Evolutionary conservation across 208 protist genomes (phyloP), one percentile per base, ranked within the genome.

Genomic region (Trypanosomatidae sp.): DNA sequence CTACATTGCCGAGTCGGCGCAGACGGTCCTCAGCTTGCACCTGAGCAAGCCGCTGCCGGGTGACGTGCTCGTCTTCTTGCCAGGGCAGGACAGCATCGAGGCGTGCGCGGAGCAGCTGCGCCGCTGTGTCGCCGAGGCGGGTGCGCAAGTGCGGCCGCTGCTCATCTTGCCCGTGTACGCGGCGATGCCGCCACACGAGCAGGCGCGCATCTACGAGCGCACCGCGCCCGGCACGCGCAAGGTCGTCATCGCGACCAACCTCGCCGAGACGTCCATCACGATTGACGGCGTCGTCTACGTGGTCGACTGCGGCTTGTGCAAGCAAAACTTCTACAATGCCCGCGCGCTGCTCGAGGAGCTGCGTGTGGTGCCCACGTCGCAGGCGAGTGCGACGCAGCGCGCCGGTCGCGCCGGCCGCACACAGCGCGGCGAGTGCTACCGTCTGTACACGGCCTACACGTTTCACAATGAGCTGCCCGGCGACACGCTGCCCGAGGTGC

Each of bases 51-150:
- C 71, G 19, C 61, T 82, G 1, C 75, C 73, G 1, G 98, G 99
- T 28, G 98, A 99, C 70, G 98, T 99, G 37, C 86, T 99, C 22
- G 84, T 99, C 6, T 99, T 99, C 68, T 91, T 99, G 77, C 99
- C 99, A 4, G 98, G 99, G 19, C 96, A 99, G 73, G 98, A 99
- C 43, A 97, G 98, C 44, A 99, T 99, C 46, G 86, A 91, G 48
- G 71, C 53, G 11, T 92, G 80, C 50, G 80, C 74, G 3, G 65
- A 78, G 42, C 66, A 64, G 43, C 64, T 90, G 41, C 70, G 61
- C 19, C 59, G 75, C 50, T 66, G 68, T 35, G 47, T 75, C 32
- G 66, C 33, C 3, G 73, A 75, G 43, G 56, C 64, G 11, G 66
- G 62, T 33, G 67, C 56, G 10, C 56, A 73, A 20, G 47, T 95